phyloP scores from a whole-genome alignment of 106 monocot species.

The Acanthochlamys bracteata region DNA sequence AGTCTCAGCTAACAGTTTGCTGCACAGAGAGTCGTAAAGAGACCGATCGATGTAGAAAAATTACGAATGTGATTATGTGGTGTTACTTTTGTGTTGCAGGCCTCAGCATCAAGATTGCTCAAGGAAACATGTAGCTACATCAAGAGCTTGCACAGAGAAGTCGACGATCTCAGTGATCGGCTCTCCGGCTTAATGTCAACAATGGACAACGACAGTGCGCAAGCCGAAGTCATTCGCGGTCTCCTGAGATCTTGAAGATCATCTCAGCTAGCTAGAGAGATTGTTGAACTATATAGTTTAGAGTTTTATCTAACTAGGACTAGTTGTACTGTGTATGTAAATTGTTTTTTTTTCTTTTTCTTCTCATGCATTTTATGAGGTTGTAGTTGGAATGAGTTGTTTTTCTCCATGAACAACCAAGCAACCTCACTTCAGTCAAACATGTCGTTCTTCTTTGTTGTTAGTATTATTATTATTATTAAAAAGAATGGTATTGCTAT shows the following conservation, averaged over 20 bases:
- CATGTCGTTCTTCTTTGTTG: background rate
- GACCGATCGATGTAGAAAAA: too few species aligned
- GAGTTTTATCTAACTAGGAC: background rate
- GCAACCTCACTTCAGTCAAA: background rate
- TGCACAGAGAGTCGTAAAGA: too few species aligned
- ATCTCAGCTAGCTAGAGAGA: background rate
- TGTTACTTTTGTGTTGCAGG: constrained; percentile 13
- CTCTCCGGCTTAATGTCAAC: constrained; percentile 37
- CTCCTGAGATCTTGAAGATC: constrained; percentile 16
- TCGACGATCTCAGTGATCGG: constrained; percentile 49
- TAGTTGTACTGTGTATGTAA: too few species aligned
- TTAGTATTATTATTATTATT: background rate
- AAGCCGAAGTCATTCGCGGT: constrained; percentile 52
- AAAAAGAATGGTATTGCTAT: too few species aligned
- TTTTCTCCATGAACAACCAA: background rate
- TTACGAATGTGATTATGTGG: too few species aligned
- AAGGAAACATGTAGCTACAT: constrained; percentile 66
- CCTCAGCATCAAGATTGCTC: constrained; percentile 40
- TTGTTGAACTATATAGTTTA: background rate
- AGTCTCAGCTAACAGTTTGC: background rate
- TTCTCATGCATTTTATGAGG: too few species aligned
- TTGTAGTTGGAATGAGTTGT: background rate
- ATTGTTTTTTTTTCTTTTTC: too few species aligned
- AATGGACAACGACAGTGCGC: constrained; percentile 42
- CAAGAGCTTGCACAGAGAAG: constrained; percentile 44